Base-by-base conservation (phyloP, 495 filamentous ascomycete genomes). In the Aspergillus avenaceus region DNA sequence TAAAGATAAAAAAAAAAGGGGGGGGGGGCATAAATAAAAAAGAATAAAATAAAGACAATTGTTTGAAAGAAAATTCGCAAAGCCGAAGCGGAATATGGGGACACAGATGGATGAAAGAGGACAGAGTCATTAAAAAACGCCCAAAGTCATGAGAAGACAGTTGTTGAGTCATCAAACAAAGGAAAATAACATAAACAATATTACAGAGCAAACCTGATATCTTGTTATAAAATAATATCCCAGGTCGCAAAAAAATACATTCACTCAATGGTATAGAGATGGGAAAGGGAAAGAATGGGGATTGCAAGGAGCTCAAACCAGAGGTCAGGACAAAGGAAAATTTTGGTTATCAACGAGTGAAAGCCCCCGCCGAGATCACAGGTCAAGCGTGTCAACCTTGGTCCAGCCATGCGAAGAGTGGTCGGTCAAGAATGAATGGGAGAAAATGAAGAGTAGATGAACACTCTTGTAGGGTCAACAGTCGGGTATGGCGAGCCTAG, bases 81-180 rank as follows among this genome's bases (percentile, higher is more conserved):
- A 54, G 46, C 49, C 56, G 43, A 53, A 54, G 22, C n/a, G 27
- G 38, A 43, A 57, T 32, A 36, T 47, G 43, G 41, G 49, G 32
- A 43, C 36, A 45, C 38, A 52, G 32, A 49, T 56, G 43, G 36
- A 49, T 47, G 16, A 52, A 48, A 54, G 44, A 11, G 48, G 46
- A n/a, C n/a, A n/a, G 43, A 27, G 9, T 53, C 46, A 37, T 55
- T 38, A 47, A 56, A 49, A n/a, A 53, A 44, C 50, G 46, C 55
- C 54, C 50, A 53, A 57, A 32, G 51, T 51, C 19, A 38, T 27
- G 51, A 40, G 47, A 27, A 23, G n/a, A 37, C 18, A 42, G 27
- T 3, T 16, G 41, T 41, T 16, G 54, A 64, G 55, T 47, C 54
- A 62, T 57, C 47, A 42, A 49, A 67, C 55, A 55, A 59, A 64